A percentile compares a stretch with the other conserved stretches of the same genome.
These are phyloP conservation scores for Metschnikowia koreensis DNA, from an alignment of 805 yeast species.

Conservation along the genomic window DNA sequence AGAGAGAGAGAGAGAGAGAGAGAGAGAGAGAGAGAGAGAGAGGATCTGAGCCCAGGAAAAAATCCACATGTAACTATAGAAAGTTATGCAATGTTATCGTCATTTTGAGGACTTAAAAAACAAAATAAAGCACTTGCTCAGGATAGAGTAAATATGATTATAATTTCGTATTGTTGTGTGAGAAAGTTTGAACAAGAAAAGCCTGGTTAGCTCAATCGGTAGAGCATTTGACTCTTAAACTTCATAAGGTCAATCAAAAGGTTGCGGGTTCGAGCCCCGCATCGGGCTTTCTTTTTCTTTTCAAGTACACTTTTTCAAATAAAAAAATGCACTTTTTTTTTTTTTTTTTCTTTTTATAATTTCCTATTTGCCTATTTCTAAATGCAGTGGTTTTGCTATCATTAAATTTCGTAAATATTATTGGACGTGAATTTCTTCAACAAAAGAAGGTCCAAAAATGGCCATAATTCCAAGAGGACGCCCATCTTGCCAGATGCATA, in stretches of 20 bases:
- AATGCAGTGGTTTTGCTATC: not conserved
- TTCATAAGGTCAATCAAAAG: conserved; percentile 23
- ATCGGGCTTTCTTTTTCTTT: conserved; percentile 21
- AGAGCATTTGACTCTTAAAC: conserved; percentile 25
- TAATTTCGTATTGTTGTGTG: too few relatives aligned
- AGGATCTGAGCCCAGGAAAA: too few relatives aligned
- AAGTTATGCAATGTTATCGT: too few relatives aligned
- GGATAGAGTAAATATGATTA: too few relatives aligned
- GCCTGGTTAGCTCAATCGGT: conserved; percentile 27
- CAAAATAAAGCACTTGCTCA: too few relatives aligned
- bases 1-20: too few relatives aligned
- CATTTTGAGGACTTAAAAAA: too few relatives aligned
- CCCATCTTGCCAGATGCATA: conserved; percentile 17
- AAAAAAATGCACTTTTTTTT: too few relatives aligned
- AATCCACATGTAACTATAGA: too few relatives aligned
- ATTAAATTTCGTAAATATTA: not conserved
- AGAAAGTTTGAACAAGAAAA: not conserved
- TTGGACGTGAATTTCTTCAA: not conserved
- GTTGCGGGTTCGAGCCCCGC: conserved; percentile 28
- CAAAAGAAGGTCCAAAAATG: conserved; percentile 14
- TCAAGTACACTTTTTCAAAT: not conserved
- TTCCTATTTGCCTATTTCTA: too few relatives aligned
- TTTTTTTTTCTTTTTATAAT: not conserved
- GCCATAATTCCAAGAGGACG: conserved; percentile 17
- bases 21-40: too few relatives aligned